Evolutionary conservation across 257 asterid species (phyloP), one percentile per base, ranked within the genome.

Genomic region (Rehmannia glutinosa): DNA sequence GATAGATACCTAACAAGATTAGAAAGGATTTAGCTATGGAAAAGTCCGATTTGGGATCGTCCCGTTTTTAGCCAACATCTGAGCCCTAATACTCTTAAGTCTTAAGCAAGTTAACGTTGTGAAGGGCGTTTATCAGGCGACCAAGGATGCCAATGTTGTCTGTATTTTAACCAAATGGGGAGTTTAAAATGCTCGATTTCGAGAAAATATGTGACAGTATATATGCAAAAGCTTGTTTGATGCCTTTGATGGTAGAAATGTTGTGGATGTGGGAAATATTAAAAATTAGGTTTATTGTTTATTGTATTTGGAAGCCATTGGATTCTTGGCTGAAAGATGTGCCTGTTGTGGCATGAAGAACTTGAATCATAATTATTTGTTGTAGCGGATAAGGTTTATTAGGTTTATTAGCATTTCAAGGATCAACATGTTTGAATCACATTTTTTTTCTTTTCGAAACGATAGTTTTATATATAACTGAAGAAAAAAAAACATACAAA

Each of bases 231-330:
- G 64, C 64, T 1, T 67, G 53, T 16, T 38, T 53, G 4, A n/a
- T n/a, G n/a, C n/a, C n/a, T 67, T 78, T 49, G 77, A 78, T 64
- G 74, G 82, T 21, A 73, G 77, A 19, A n/a, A n/a, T n/a, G n/a
- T n/a, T n/a, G n/a, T n/a, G n/a, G n/a, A n/a, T n/a, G 20, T 49
- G 55, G 55, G 17, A 6, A 28, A 49, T 49, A 28, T 7, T 8
- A 55, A 70, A 73, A 12, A 78, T 73, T 1, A 77, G 79, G 11
- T 78, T 78, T 52, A 69, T 78, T 16, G 82, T 77, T 24, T 77
- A 77, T 70, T 73, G 73, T n/a, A 64, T 73, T 52, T 76, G 82
- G 24, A 77, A 78, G 58, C 79, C 79, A 15, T 41, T 76, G 38
- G 81, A 76, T 71, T n/a, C n/a, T n/a, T n/a, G n/a, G n/a, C 55